Percentiles rank a stretch among this genome's conserved stretches.
Evolutionary conservation across 2,329 filamentous ascomycete genomes (phyloP).

Genomic region (Sclerotiophoma versabilis): DNA sequence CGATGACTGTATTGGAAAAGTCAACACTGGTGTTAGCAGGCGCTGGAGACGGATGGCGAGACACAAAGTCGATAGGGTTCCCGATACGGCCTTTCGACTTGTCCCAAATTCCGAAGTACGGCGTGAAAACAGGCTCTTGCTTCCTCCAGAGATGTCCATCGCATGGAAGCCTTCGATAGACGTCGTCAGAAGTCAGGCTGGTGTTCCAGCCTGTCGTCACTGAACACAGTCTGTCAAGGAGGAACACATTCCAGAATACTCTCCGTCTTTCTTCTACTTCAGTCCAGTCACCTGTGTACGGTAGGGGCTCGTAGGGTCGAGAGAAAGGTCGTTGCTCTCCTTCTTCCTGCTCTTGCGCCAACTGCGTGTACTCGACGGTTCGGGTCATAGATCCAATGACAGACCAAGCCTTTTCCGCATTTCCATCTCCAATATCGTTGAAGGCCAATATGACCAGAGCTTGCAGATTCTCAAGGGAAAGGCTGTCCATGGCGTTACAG

Average conservation of each 20-base stretch:
- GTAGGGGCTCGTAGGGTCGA: slow-evolving; percentile 17
- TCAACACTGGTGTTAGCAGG: neutral
- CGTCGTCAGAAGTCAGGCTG: slow-evolving; percentile 29
- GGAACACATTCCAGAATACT: slow-evolving; percentile 31
- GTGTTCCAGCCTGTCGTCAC: slow-evolving; percentile 30
- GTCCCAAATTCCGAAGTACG: slow-evolving; percentile 34
- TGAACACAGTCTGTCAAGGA: slow-evolving; percentile 27
- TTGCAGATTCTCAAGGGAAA: slow-evolving; percentile 22
- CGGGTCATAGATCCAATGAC: slow-evolving; percentile 27
- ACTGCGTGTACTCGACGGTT: slow-evolving; percentile 25
- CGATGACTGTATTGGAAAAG: neutral
- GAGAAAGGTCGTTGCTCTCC: slow-evolving; percentile 18
- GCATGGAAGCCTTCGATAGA: slow-evolving; percentile 25
- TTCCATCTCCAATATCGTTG: slow-evolving; percentile 26
- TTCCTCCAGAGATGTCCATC: slow-evolving; percentile 32
- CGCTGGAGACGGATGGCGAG: slow-evolving; percentile 11
- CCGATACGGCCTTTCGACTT: slow-evolving; percentile 28
- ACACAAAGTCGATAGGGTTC: slow-evolving; percentile 22
- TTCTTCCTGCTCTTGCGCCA: slow-evolving; percentile 28
- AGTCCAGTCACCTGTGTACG: slow-evolving; percentile 21
- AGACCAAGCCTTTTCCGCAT: slow-evolving; percentile 23
- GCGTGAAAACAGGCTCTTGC: slow-evolving; percentile 21
- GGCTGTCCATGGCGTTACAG: slow-evolving; percentile 17
- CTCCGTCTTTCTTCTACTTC: slow-evolving; percentile 28
- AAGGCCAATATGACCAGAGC: slow-evolving; percentile 24